Base-by-base conservation (phyloP, 75 land plant species). In the Pinus tabuliformis region DNA sequence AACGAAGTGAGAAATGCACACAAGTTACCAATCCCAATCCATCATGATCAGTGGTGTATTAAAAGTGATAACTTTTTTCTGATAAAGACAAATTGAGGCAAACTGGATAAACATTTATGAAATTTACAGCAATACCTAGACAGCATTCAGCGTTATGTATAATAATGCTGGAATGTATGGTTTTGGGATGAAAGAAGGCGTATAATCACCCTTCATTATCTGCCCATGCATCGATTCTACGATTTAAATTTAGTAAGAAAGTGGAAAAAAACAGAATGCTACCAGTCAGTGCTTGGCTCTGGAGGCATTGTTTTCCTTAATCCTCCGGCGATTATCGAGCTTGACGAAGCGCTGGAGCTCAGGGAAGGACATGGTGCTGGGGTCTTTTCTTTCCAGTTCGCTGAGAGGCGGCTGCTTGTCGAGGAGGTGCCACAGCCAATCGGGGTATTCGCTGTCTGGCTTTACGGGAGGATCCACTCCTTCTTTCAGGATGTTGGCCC, bases 401-500 rank as follows among this genome's bases (percentile, higher is more conserved):
- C 96, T 95, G 70, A 95, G 80, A 3, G 93, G 80, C 13, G 82
- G 88, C 39, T 76, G 85, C 76, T 92, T 90, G 33, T 95, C 91
- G 36, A 95, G 87, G 78, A 95, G 73, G 59, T 84, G 79, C 80
- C 79, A 86, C 21, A 93, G 77, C 98, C 98, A 95, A 56, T 87
- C 85, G 21, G 96, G 98, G 73, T 93, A 95, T 30, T 93, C 98
- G 54, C 89, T 82, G 54, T 93, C 98, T 1, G 91, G 75, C 81
- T 84, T 70, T 58, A 95, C 56, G 58, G 90, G 83, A 4, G 98
- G 98, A 75, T 95, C 98, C 6, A 82, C 39, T 5, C 92, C 93
- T 58, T 91, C 96, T 77, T 95, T 95, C 70, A 87, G 78, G 30
- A 93, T 95, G 78, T 95, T 93, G 56, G 92, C 98, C 58, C 96